Conservation (phyloP, 495 filamentous ascomycete genomes). For the Thermothielavioides terrestris region DNA sequence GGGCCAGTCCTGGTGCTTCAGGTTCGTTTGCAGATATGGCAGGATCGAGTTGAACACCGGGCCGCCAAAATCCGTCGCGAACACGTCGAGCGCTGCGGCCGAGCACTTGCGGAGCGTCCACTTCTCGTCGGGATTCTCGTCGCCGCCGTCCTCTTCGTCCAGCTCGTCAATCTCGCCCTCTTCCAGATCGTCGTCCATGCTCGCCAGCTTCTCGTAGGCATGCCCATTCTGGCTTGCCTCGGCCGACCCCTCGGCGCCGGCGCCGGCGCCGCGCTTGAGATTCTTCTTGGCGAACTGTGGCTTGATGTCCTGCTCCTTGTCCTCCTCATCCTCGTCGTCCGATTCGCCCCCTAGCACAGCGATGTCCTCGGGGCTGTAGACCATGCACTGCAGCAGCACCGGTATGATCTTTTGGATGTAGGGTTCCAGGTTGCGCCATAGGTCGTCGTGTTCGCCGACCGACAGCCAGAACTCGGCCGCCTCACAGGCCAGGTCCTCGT, state of each 20-base stretch:
- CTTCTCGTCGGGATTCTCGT: slow-evolving; percentile 77
- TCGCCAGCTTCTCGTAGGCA: slow-evolving; percentile 40
- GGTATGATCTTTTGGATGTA: slow-evolving; percentile 82
- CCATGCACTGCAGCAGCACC: slow-evolving; percentile 87
- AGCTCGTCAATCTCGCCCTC: slow-evolving; percentile 80
- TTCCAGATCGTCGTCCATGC: slow-evolving; percentile 65
- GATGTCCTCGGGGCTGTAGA: slow-evolving; percentile 92
- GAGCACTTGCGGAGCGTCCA: slow-evolving; percentile 98
- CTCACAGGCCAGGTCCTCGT: slow-evolving; percentile 86
- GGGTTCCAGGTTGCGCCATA: slow-evolving; percentile 64
- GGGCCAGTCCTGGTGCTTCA: slow-evolving; percentile 82
- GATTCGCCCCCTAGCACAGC: slow-evolving; percentile 69
- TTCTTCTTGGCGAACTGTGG: slow-evolving; percentile 79
- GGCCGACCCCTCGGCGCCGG: slow-evolving; percentile 42
- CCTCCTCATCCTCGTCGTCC: slow-evolving; percentile 88
- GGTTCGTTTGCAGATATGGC: slow-evolving; percentile 84
- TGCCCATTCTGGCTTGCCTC: slow-evolving; percentile 44
- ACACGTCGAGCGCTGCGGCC: slow-evolving; percentile 88
- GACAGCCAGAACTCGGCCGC: slow-evolving; percentile 97
- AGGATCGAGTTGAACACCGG: slow-evolving; percentile 85
- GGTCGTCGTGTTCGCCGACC: slow-evolving; percentile 73
- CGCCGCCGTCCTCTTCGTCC: slow-evolving; percentile 65
- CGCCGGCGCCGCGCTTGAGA: slow-evolving; percentile 40
- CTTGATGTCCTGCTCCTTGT: slow-evolving; percentile 84
- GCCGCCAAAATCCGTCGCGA: slow-evolving; percentile 80